phyloP scores from a whole-genome alignment of 2,329 filamentous ascomycete species.

The Fusarium oligoseptatum region DNA sequence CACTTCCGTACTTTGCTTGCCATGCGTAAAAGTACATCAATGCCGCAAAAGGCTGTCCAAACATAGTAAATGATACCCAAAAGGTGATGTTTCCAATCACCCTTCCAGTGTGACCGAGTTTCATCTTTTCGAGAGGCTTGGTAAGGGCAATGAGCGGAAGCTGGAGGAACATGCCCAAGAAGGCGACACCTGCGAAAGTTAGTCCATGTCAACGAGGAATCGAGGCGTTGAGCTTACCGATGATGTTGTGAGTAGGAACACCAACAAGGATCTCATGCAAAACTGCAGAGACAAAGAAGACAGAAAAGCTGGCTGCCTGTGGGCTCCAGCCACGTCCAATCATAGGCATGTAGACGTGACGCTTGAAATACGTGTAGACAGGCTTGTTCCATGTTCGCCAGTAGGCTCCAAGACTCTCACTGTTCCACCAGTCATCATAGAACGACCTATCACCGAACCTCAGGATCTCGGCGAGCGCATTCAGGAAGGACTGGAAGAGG shows the following conservation, averaged over 20 bases:
- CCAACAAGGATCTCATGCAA: constrained; percentile 94
- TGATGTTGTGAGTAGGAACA: constrained; percentile 92
- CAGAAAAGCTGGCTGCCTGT: constrained; percentile 77
- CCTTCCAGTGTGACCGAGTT: constrained; percentile 76
- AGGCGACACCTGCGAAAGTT: constrained; percentile 78
- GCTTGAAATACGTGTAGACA: constrained; percentile 95
- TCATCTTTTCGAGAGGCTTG: constrained; percentile 81
- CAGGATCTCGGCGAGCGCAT: constrained; percentile 90
- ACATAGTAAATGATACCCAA: constrained; percentile 95
- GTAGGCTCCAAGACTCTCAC: constrained; percentile 85
- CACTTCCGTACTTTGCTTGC: constrained; percentile 96
- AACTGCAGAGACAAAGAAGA: constrained; percentile 90
- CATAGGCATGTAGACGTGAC: constrained; percentile 92
- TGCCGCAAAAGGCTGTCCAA: constrained; percentile 93
- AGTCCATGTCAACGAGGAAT: background rate
- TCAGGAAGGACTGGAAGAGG: constrained; percentile 92
- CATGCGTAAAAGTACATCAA: constrained; percentile 97
- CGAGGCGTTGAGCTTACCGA: constrained; percentile 67
- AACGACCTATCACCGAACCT: constrained; percentile 94
- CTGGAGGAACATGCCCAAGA: constrained; percentile 93
- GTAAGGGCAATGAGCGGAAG: constrained; percentile 89
- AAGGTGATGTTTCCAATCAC: constrained; percentile 94
- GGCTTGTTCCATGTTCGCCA: constrained; percentile 99
- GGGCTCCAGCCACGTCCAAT: constrained; percentile 85
- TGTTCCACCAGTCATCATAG: constrained; percentile 99